A percentile compares a stretch with the other conserved stretches of the same genome.
Evolutionary conservation across 768 basidiomycete genomes (phyloP).

Genomic region (Sarcodon sp.): DNA sequence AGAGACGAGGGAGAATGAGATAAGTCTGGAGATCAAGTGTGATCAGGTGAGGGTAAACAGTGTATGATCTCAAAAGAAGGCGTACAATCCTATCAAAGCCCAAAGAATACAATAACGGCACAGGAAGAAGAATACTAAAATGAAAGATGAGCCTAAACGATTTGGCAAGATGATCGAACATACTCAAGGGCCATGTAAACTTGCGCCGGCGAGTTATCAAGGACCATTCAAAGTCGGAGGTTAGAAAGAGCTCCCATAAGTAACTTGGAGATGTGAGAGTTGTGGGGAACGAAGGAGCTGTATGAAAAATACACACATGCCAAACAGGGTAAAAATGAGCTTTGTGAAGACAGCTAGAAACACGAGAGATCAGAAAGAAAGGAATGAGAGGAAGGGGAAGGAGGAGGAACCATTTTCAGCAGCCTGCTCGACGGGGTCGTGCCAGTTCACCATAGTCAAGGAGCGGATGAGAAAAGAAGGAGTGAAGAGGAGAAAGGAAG

Average conservation of each 20-base stretch:
- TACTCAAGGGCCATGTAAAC: conserved; percentile 59
- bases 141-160: not conserved
- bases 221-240: conserved; percentile 58
- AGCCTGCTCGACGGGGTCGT: conserved; percentile 29
- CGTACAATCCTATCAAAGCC: conserved; percentile 52
- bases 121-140: conserved; percentile 51
- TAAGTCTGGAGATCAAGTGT: conserved; percentile 27
- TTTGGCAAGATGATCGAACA: conserved; percentile 37
- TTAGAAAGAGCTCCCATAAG: conserved; percentile 53
- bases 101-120: conserved; percentile 64
- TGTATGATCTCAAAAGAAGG: not conserved
- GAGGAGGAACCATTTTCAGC: conserved; percentile 11
- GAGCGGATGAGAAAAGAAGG: not conserved
- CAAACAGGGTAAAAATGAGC: conserved; percentile 50
- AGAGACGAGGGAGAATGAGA: conserved; percentile 38
- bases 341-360: conserved; percentile 41
- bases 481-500: not conserved
- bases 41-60: not conserved
- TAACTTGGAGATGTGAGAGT: conserved; percentile 15
- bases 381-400: not conserved
- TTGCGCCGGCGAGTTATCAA: conserved; percentile 40
- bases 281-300: too few species aligned
- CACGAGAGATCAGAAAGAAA: not conserved
- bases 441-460: conserved; percentile 19
- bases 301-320: conserved; percentile 17